phyloP scores from a whole-genome alignment of 2,329 filamentous ascomycete species.

The Beauveria australis region DNA sequence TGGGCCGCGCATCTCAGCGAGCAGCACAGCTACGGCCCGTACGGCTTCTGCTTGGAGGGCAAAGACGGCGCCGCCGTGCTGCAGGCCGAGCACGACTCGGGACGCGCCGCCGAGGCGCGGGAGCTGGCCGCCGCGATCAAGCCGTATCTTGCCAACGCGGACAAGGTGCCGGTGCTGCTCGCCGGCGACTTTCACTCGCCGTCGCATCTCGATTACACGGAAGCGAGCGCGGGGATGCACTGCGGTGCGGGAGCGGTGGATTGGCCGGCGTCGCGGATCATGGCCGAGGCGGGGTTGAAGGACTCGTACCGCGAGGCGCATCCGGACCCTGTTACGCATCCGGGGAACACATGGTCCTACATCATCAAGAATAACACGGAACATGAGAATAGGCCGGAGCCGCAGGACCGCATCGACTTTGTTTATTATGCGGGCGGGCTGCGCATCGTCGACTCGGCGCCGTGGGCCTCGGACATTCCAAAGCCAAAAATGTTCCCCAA shows the following conservation, averaged over 20 bases:
- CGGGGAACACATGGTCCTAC: slow-evolving; percentile 34
- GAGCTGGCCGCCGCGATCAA: slow-evolving; percentile 26
- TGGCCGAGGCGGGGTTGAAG: slow-evolving; percentile 25
- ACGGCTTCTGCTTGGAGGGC: slow-evolving; percentile 32
- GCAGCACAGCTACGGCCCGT: slow-evolving; percentile 29
- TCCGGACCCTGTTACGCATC: slow-evolving; percentile 24
- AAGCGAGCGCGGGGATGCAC: slow-evolving; percentile 23
- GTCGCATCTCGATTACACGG: slow-evolving; percentile 33
- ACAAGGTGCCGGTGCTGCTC: slow-evolving; percentile 27
- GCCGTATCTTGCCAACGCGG: slow-evolving; percentile 20
- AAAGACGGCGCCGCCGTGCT: slow-evolving; percentile 24
- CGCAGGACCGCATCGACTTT: slow-evolving; percentile 35
- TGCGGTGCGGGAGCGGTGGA: slow-evolving; percentile 25
- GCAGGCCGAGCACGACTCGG: slow-evolving; percentile 25
- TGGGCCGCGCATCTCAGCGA: slow-evolving; percentile 28
- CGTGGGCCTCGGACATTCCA: slow-evolving; percentile 22
- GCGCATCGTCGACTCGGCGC: slow-evolving; percentile 17
- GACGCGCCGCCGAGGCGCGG: slow-evolving; percentile 28
- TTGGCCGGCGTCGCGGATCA: slow-evolving; percentile 31
- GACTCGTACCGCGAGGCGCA: slow-evolving; percentile 32
- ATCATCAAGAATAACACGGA: slow-evolving; percentile 25
- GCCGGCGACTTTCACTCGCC: slow-evolving; percentile 35
- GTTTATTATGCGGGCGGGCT: slow-evolving; percentile 30
- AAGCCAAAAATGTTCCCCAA: slow-evolving; percentile 23
- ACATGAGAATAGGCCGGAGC: slow-evolving; percentile 22